Conservation (phyloP, 2,329 filamentous ascomycete genomes). For the Microcyclosporella mali region DNA sequence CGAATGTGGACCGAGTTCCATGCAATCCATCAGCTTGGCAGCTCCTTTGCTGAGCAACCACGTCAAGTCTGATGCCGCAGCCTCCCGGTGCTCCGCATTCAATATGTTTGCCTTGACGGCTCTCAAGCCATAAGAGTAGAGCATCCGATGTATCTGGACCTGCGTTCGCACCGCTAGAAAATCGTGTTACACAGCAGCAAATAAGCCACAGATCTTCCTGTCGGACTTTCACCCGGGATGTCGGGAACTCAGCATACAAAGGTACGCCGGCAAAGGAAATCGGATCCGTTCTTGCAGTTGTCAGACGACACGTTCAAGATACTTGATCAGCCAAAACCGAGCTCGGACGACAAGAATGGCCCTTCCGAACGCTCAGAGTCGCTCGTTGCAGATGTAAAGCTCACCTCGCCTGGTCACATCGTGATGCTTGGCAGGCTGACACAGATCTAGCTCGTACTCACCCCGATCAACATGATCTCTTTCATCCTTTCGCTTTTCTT, state of each 20-base stretch:
- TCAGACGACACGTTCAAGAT: slow-evolving; percentile 22
- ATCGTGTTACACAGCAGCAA: slow-evolving; percentile 14
- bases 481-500: slow-evolving; percentile 61
- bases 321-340: slow-evolving; percentile 19
- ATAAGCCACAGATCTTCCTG: background rate
- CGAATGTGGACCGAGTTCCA: background rate
- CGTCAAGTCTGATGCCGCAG: too few relatives aligned
- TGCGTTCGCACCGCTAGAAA: background rate
- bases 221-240: background rate
- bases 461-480: slow-evolving; percentile 57
- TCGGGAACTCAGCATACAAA: too few relatives aligned
- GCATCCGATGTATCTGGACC: slow-evolving; percentile 1
- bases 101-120: background rate
- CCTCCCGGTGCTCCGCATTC: too few relatives aligned
- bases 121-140: slow-evolving; percentile 5
- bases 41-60: too few relatives aligned
- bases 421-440: background rate
- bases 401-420: slow-evolving; percentile 4
- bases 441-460: slow-evolving; percentile 43
- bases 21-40: background rate
- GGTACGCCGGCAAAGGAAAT: slow-evolving; percentile 16
- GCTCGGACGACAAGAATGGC: slow-evolving; percentile 9
- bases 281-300: slow-evolving; percentile 26
- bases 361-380: slow-evolving; percentile 8
- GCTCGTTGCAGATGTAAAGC: slow-evolving; percentile 21